Percentiles rank a stretch among this genome's conserved stretches.
These are phyloP conservation scores for Camellia lanceoleosa DNA, from an alignment of 148 eudicot genomes.

Conservation along the genomic window DNA sequence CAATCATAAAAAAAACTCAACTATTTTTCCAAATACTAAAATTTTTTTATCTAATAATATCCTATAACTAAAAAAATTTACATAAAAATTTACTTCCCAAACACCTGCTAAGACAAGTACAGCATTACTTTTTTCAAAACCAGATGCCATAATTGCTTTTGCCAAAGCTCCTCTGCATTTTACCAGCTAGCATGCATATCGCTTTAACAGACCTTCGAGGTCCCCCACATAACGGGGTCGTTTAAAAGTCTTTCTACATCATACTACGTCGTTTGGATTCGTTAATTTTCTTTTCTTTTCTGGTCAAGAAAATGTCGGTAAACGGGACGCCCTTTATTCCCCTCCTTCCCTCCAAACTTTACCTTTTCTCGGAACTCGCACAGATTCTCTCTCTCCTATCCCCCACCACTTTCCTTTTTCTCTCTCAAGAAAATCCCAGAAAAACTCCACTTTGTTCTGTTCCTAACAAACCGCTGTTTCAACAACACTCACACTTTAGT, in stretches of 20 bases:
- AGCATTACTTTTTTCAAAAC: no score
- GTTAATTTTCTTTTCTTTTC: background rate
- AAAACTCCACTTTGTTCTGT: constrained; percentile 12
- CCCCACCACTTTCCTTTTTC: background rate
- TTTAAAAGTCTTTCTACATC: no score
- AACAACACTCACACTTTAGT: background rate
- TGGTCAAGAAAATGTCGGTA: constrained; percentile 14
- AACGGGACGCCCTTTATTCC: no score
- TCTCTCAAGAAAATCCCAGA: background rate
- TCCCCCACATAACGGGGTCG: background rate
- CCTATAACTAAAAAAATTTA: no score
- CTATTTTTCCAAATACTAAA: no score
- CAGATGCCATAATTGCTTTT: background rate
- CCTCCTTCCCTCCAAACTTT: constrained; percentile 25
- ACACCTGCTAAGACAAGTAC: no score
- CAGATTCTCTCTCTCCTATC: background rate
- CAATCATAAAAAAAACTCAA: no score
- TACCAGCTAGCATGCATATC: no score
- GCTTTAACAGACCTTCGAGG: background rate
- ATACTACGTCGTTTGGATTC: no score
- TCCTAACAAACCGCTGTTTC: constrained; percentile 1
- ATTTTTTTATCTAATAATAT: no score
- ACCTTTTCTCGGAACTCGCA: constrained; percentile 13
- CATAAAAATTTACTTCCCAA: no score
- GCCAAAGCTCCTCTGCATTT: background rate